Base-by-base conservation (phyloP, 2,329 filamentous ascomycete species). In the Claviceps cyperi region DNA sequence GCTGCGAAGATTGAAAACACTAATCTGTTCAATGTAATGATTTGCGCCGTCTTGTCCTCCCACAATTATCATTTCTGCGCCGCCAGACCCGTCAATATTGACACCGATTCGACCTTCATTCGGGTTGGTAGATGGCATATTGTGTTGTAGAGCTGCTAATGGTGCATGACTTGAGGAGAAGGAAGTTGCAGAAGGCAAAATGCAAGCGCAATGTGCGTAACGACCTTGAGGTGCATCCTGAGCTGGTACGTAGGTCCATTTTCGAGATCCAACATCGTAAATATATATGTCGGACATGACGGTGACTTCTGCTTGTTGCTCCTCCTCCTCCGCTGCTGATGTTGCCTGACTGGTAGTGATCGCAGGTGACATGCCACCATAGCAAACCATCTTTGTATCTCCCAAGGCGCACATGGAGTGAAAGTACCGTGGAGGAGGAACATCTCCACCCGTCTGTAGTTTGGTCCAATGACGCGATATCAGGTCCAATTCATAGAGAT, bases 281-380 rank as follows among this genome's bases (percentile, higher is more conserved):
- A 98, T 86, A 66, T 97, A 87, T 50, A 97, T 88, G 67, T 98
- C 92, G 6, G 91, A 96, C 90, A 98, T 96, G 51, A 97, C 92
- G 1, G 89, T 84, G 4, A 97, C 86, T 60, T 96, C 90, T 38
- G 88, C 81, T 58, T 89, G 85, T 52, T 73, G 70, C 11, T 73
- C 44, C 41, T 50, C 44, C 41, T 50, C 46, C 19, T 51, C 49
- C 14, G 21, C 70, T 15, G 67, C 65, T 21, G 67, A 62, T 45
- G 66, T 59, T 36, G 74, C 65, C 43, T 75, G 70, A 50, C 69
- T 74, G 6, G 75, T 70, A 4, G 40, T 53, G 8, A 44, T 39
- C 11, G 81, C 78, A 1, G 91, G 90, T 9, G 91, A 96, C 92
- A 98, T 98, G 58, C 92, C 92, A 51, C 92, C 92, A 66, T 97